phyloP scores from a whole-genome alignment of 768 basidiomycete species.

The Rhodotorula diobovata region DNA sequence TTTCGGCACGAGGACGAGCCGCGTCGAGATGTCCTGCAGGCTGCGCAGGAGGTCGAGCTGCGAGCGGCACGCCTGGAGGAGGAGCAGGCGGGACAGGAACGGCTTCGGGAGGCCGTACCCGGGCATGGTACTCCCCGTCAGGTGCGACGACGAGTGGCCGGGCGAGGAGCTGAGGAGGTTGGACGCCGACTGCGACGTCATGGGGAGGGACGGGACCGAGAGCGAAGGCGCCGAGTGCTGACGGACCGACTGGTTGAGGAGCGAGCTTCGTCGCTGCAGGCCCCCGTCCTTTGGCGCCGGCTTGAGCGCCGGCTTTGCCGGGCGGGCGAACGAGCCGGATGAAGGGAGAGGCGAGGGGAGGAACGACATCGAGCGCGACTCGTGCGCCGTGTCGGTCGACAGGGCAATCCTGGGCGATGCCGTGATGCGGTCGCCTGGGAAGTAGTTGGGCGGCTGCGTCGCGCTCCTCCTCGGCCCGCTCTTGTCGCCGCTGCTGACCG shows the following conservation, averaged over 20 bases:
- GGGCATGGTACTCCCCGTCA: constrained; percentile 23
- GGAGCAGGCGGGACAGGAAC: constrained; percentile 39
- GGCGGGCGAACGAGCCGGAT: neutral
- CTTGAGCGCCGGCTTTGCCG: neutral
- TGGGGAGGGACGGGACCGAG: constrained; percentile 23
- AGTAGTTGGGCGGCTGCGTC: constrained; percentile 30
- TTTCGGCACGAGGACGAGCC: constrained; percentile 82
- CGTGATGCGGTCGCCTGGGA: constrained; percentile 38
- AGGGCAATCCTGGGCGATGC: constrained; percentile 2
- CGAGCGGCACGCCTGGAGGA: constrained; percentile 41
- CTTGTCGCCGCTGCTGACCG: neutral
- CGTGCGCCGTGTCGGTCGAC: neutral
- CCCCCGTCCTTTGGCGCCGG: neutral
- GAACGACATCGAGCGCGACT: constrained; percentile 6
- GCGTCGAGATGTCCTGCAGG: constrained; percentile 88
- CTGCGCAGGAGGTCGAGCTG: constrained; percentile 49
- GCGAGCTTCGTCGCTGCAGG: constrained; percentile 11
- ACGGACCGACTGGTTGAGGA: neutral
- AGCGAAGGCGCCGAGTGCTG: constrained; percentile 7
- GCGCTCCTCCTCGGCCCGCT: neutral
- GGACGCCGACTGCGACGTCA: constrained; percentile 26
- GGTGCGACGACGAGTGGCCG: neutral
- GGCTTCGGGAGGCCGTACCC: constrained; percentile 46
- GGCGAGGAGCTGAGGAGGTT: constrained; percentile 22
- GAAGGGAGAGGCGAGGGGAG: constrained; percentile 13